A percentile compares a stretch with the other conserved stretches of the same genome.
phyloP scores from a whole-genome alignment of 1,139 yeast genomes.

The Pichia sp. region DNA sequence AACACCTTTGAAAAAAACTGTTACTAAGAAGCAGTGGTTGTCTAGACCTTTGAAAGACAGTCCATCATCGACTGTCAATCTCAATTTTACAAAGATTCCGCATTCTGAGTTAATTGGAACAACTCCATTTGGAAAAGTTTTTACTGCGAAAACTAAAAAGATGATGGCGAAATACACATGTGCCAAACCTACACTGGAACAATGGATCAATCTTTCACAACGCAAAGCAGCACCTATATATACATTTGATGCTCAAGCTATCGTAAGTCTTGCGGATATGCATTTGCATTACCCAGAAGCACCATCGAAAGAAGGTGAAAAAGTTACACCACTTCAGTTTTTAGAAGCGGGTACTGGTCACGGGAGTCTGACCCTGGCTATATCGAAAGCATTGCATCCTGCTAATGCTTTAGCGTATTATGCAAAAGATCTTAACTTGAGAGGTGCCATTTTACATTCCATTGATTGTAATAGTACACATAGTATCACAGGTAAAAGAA shows the following conservation, averaged over 20 bases:
- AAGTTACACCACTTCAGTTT: slow-evolving; percentile 30
- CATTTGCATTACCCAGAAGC: slow-evolving; percentile 35
- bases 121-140: slow-evolving; percentile 17
- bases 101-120: slow-evolving; percentile 33
- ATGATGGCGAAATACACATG: slow-evolving; percentile 26
- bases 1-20: slow-evolving; percentile 25
- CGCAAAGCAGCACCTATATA: slow-evolving; percentile 45
- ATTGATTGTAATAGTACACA: slow-evolving; percentile 35
- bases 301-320: slow-evolving; percentile 16
- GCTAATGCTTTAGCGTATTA: slow-evolving; percentile 31
- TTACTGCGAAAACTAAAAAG: slow-evolving; percentile 19
- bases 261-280: slow-evolving; percentile 38
- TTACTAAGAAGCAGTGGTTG: slow-evolving; percentile 23
- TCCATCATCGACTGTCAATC: slow-evolving; percentile 19
- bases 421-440: slow-evolving; percentile 11
- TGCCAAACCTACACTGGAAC: slow-evolving; percentile 37
- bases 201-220: slow-evolving; percentile 32
- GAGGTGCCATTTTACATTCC: slow-evolving; percentile 40
- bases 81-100: slow-evolving; percentile 28
- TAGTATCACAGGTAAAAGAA: slow-evolving; percentile 33
- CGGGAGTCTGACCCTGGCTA: slow-evolving; percentile 40
- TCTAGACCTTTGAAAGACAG: slow-evolving; percentile 25
- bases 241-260: slow-evolving; percentile 39
- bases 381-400: slow-evolving; percentile 36
- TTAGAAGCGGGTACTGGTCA: slow-evolving; percentile 49